phyloP scores from a whole-genome alignment of 441 rosid species.

The Bruguiera hainesii region DNA sequence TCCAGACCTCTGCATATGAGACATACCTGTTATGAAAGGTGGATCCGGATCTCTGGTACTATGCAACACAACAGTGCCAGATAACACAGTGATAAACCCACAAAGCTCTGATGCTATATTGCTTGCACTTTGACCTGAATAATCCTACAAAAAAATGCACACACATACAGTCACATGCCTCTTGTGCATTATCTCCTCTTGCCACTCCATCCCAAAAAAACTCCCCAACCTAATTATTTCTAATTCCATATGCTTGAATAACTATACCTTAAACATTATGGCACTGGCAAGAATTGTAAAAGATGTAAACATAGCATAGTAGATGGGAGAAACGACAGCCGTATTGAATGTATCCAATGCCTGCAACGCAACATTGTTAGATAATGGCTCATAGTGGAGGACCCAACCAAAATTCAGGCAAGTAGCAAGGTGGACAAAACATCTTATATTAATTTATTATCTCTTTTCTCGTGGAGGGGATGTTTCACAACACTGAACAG shows the following conservation, averaged over 20 bases:
- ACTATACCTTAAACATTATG: conserved; percentile 66
- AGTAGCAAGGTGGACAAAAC: background rate
- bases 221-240: background rate
- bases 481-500: too few species aligned
- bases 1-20: conserved; percentile 2
- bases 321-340: conserved; percentile 66
- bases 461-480: too few species aligned
- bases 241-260: background rate
- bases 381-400: conserved; percentile 7
- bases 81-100: conserved; percentile 59
- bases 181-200: background rate
- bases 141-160: conserved; percentile 35
- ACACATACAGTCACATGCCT: conserved; percentile 4
- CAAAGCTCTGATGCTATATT: conserved; percentile 57
- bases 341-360: conserved; percentile 68
- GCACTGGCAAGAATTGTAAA: conserved; percentile 66
- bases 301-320: conserved; percentile 60
- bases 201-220: background rate
- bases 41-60: conserved; percentile 56
- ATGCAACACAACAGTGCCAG: conserved; percentile 57
- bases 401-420: background rate
- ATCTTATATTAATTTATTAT: too few species aligned
- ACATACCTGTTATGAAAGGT: conserved; percentile 46
- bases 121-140: conserved; percentile 61
- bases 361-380: conserved; percentile 34